Percentiles rank a stretch among this genome's conserved stretches.
phyloP scores from a whole-genome alignment of 768 basidiomycete species.

The Kwoniella dendrophila region DNA sequence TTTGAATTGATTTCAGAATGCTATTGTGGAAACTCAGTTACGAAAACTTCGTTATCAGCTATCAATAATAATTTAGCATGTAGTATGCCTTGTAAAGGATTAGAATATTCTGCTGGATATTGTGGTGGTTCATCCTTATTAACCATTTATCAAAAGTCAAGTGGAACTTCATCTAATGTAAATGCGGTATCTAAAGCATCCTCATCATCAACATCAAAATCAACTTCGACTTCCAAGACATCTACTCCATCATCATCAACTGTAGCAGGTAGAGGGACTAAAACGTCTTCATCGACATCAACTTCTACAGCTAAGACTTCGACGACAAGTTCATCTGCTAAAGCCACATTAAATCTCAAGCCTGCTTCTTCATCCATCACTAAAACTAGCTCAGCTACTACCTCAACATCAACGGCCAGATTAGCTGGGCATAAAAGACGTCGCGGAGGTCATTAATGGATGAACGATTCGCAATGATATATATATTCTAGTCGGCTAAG shows the following conservation, averaged over 20 bases:
- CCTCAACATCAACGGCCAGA: neutral
- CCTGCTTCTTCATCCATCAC: conserved; percentile 1
- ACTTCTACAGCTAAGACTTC: conserved; percentile 1
- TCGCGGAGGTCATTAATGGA: too few relatives aligned
- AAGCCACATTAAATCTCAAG: neutral
- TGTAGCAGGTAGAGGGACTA: too few relatives aligned
- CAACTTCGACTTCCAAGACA: neutral
- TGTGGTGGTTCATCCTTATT: conserved; percentile 32
- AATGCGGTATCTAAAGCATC: neutral
- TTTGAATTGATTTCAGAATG: conserved; percentile 12
- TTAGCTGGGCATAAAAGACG: conserved; percentile 8
- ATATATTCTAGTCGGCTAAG: too few relatives aligned
- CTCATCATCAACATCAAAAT: neutral
- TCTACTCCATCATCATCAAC: neutral
- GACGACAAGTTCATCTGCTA: neutral
- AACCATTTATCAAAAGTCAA: conserved; percentile 28
- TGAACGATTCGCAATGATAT: too few relatives aligned
- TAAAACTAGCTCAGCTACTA: neutral
- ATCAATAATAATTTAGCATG: conserved; percentile 16
- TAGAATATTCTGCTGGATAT: conserved; percentile 20
- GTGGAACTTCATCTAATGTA: too few relatives aligned
- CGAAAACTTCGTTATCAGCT: conserved; percentile 12
- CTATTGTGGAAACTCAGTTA: conserved; percentile 20
- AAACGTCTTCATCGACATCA: neutral
- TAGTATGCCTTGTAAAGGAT: conserved; percentile 18